phyloP scores from a whole-genome alignment of 1,284 basidiomycete species.

The Ganoderma leucocontextum region DNA sequence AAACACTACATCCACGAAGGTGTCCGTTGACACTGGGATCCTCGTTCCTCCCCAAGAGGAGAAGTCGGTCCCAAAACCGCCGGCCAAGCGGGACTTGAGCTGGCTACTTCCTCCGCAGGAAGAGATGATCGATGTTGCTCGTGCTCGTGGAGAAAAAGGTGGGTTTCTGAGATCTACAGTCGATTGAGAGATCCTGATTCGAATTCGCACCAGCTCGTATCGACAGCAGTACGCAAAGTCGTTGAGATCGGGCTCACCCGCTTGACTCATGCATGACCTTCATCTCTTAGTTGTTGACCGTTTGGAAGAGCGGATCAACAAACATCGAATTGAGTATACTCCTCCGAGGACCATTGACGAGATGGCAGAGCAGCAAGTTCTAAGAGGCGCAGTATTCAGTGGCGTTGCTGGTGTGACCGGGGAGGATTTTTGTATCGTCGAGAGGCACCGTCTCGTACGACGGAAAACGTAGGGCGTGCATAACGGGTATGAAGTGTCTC shows the following conservation, averaged over 20 bases:
- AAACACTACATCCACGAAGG: slow-evolving; percentile 5
- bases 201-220: slow-evolving; percentile 15
- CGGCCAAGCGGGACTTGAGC: slow-evolving; percentile 6
- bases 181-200: not conserved
- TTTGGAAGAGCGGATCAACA: slow-evolving; percentile 26
- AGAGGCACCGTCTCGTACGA: slow-evolving; percentile 28
- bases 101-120: slow-evolving; percentile 22
- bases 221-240: slow-evolving; percentile 13
- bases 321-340: slow-evolving; percentile 24
- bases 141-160: slow-evolving; percentile 20
- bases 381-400: slow-evolving; percentile 31
- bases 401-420: slow-evolving; percentile 35
- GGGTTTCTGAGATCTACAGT: not conserved
- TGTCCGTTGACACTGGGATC: slow-evolving; percentile 26
- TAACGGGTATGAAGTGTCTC: too few species aligned
- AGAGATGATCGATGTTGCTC: slow-evolving; percentile 15
- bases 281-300: slow-evolving; percentile 25
- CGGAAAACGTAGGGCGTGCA: not conserved
- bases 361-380: slow-evolving; percentile 23
- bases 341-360: slow-evolving; percentile 17
- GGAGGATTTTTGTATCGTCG: slow-evolving; percentile 32
- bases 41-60: slow-evolving; percentile 35
- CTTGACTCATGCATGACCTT: not conserved
- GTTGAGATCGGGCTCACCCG: not conserved
- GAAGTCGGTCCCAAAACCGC: slow-evolving; percentile 16